These are phyloP conservation scores for Micractinium conductrix DNA, from an alignment of 139 green algal species.

Conservation along the genomic window DNA sequence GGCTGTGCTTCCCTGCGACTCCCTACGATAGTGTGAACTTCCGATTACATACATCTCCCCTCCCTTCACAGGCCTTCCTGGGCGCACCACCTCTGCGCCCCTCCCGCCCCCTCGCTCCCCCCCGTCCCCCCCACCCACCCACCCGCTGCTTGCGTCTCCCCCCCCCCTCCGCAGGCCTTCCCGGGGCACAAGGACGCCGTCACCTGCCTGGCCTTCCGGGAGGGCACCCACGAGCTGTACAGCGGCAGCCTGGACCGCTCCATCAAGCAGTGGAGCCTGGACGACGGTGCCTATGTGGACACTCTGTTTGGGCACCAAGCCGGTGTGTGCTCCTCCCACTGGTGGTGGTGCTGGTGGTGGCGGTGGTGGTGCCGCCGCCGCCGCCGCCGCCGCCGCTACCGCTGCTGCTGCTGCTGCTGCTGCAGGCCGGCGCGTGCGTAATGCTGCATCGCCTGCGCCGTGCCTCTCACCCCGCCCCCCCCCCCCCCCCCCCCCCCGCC, in stretches of 20 bases:
- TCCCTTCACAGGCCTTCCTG: too few relatives aligned
- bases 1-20: too few relatives aligned
- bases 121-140: neutral
- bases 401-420: neutral
- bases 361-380: too few relatives aligned
- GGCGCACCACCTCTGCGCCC: too few relatives aligned
- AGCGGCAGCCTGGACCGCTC: slow-evolving; percentile 68
- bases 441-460: neutral
- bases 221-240: slow-evolving; percentile 85
- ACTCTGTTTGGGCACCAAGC: slow-evolving; percentile 91
- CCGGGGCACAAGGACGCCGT: slow-evolving; percentile 79
- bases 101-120: too few relatives aligned
- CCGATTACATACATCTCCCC: too few relatives aligned
- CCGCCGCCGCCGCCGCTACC: too few relatives aligned
- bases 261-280: slow-evolving; percentile 95
- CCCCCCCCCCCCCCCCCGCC: too few relatives aligned
- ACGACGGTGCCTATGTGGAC: slow-evolving; percentile 95
- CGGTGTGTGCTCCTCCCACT: slow-evolving; percentile 31
- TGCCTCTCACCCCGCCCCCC: neutral
- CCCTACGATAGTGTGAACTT: too few relatives aligned
- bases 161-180: slow-evolving; percentile 46
- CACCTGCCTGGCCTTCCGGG: slow-evolving; percentile 82
- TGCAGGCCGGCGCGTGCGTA: neutral
- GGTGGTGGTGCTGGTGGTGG: too few relatives aligned
- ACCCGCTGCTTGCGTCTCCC: too few relatives aligned